A percentile compares a stretch with the other conserved stretches of the same genome.
Conservation (phyloP, 257 asterid species). For the Fraxinus excelsior region DNA sequence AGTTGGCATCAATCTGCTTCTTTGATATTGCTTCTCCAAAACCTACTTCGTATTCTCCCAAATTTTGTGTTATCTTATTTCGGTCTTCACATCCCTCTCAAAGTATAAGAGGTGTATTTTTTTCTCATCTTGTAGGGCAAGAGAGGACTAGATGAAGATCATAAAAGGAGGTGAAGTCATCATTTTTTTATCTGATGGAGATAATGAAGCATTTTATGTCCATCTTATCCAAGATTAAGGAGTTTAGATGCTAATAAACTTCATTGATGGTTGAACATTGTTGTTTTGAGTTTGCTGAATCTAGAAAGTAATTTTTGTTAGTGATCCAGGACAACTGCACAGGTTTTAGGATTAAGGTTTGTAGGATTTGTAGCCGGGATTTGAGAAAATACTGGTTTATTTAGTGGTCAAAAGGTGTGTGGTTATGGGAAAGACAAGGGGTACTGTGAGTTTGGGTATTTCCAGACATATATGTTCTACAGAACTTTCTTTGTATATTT, state of each 20-base stretch:
- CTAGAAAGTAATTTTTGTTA: conserved; percentile 1
- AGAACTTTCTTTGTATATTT: not conserved
- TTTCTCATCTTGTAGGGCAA: conserved; percentile 62
- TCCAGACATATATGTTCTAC: not conserved
- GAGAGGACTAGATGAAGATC: conserved; percentile 70
- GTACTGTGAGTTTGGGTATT: not conserved
- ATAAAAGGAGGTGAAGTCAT: conserved; percentile 50
- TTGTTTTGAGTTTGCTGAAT: not conserved
- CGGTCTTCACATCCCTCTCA: conserved; percentile 32
- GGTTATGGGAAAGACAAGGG: not conserved
- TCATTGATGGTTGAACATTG: not conserved
- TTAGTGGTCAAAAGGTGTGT: not conserved
- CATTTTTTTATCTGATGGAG: conserved; percentile 31
- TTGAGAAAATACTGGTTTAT: conserved; percentile 3
- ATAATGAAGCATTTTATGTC: conserved; percentile 18
- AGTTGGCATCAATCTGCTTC: not conserved
- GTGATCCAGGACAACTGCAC: conserved; percentile 4
- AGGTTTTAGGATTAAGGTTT: conserved; percentile 4
- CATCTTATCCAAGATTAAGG: conserved; percentile 14
- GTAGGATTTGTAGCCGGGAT: not conserved
- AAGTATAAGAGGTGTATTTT: conserved; percentile 49
- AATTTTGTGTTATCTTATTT: conserved; percentile 20
- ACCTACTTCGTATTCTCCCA: conserved; percentile 18
- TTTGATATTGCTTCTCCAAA: conserved; percentile 4
- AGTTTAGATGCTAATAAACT: not conserved